These are phyloP conservation scores for Backusella tuberculispora DNA, from an alignment of 192 early-diverging fungal genomes.

Conservation along the genomic window DNA sequence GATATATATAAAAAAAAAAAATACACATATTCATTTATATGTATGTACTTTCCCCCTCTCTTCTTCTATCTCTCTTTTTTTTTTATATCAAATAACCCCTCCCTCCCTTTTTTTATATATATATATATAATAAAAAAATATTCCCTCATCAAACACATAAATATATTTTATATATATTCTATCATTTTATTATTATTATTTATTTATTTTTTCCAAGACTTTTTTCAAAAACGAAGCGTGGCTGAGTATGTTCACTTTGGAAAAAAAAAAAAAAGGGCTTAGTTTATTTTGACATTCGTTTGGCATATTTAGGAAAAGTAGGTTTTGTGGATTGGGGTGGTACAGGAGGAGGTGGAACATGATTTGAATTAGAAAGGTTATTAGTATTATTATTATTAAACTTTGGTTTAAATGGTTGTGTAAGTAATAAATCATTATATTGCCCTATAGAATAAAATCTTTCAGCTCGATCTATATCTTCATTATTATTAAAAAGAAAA, in stretches of 20 bases:
- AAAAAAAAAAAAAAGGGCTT: too few species aligned
- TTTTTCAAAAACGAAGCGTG: too few species aligned
- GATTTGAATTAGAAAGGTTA: neutral
- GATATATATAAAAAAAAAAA: neutral
- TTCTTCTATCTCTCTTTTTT: neutral
- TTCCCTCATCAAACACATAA: too few species aligned
- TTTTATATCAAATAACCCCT: neutral
- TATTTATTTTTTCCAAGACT: too few species aligned
- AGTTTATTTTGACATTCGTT: neutral
- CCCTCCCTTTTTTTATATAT: too few species aligned
- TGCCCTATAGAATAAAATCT: neutral
- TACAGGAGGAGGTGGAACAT: constrained; percentile 3
- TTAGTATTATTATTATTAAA: neutral
- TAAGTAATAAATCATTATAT: neutral
- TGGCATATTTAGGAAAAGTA: neutral
- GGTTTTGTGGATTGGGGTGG: constrained; percentile 16
- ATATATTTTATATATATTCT: neutral
- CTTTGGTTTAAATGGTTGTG: neutral
- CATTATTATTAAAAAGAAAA: neutral
- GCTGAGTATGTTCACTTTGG: too few species aligned
- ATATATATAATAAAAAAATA: neutral
- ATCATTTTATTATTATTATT: neutral
- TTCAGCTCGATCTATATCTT: too few species aligned
- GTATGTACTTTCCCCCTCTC: neutral
- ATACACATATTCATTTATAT: too few species aligned